Conservation (phyloP, 139 green algal species). For the Tetratostichococcus sp. region DNA sequence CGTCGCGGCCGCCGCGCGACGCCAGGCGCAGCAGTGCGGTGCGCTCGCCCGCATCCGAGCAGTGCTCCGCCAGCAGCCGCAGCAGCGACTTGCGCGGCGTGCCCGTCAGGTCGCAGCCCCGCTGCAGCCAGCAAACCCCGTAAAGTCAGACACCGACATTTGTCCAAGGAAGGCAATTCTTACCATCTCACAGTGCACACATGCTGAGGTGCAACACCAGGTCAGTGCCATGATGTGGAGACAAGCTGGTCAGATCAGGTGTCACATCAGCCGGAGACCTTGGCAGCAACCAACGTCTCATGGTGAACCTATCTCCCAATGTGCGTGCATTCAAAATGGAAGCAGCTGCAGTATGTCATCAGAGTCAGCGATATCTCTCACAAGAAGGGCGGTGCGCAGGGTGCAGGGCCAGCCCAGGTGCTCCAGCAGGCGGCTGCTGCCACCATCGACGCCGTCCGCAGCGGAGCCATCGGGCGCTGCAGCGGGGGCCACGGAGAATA, state of each 20-base stretch:
- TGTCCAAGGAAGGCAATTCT: too few relatives aligned
- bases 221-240: too few relatives aligned
- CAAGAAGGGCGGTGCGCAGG: slow-evolving; percentile 59
- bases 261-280: too few relatives aligned
- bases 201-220: too few relatives aligned
- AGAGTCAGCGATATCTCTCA: too few relatives aligned
- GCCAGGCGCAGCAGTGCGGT: slow-evolving; percentile 56
- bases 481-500: slow-evolving; percentile 51
- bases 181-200: too few relatives aligned
- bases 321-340: too few relatives aligned
- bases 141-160: too few relatives aligned
- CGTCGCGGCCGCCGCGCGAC: slow-evolving; percentile 40
- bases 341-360: too few relatives aligned
- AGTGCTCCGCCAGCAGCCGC: slow-evolving; percentile 82
- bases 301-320: too few relatives aligned
- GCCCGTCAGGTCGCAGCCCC: slow-evolving; percentile 68
- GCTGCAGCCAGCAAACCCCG: background rate
- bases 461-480: slow-evolving; percentile 7
- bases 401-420: slow-evolving; percentile 78
- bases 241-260: too few relatives aligned
- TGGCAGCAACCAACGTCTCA: too few relatives aligned
- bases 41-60: slow-evolving; percentile 56
- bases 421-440: slow-evolving; percentile 35
- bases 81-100: slow-evolving; percentile 76
- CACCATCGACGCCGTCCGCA: background rate